Evolutionary conservation across 495 filamentous ascomycete species (phyloP).

Genomic region (Penicillium soppii): DNA sequence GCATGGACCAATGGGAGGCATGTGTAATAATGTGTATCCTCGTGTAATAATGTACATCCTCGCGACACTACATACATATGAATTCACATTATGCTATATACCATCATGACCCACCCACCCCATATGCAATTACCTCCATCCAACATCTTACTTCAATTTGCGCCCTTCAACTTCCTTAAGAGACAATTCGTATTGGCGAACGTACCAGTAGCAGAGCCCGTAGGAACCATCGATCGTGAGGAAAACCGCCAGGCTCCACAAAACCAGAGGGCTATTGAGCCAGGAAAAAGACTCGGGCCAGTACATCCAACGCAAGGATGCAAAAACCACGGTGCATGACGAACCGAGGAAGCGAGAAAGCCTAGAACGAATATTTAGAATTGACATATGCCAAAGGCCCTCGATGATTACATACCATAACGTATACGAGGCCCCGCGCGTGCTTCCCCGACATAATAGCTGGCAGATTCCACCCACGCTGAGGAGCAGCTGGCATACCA

Average conservation of each 20-base stretch:
- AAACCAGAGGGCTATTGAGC: neutral
- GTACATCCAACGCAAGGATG: conserved; percentile 3
- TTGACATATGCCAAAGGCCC: neutral
- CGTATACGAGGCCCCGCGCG: conserved; percentile 11
- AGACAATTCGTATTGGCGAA: neutral
- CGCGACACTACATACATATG: neutral
- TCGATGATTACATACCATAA: conserved; percentile 5
- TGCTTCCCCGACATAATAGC: conserved; percentile 10
- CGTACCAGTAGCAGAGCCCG: neutral
- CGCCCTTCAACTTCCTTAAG: neutral
- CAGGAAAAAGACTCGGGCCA: neutral
- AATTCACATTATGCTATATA: neutral
- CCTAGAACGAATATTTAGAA: neutral
- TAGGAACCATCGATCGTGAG: neutral
- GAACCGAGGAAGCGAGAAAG: conserved; percentile 2
- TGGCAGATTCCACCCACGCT: conserved; percentile 4
- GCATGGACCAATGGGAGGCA: neutral
- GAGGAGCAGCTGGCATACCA: conserved; percentile 9
- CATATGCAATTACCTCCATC: neutral
- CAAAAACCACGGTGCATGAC: neutral
- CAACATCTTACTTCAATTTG: neutral
- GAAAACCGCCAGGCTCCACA: neutral
- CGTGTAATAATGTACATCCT: too few relatives aligned
- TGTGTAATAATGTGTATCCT: neutral
- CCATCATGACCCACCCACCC: neutral